A percentile compares a stretch with the other conserved stretches of the same genome.
These are phyloP conservation scores for Onygena corvina DNA, from an alignment of 2,329 filamentous ascomycete genomes.

Conservation along the genomic window DNA sequence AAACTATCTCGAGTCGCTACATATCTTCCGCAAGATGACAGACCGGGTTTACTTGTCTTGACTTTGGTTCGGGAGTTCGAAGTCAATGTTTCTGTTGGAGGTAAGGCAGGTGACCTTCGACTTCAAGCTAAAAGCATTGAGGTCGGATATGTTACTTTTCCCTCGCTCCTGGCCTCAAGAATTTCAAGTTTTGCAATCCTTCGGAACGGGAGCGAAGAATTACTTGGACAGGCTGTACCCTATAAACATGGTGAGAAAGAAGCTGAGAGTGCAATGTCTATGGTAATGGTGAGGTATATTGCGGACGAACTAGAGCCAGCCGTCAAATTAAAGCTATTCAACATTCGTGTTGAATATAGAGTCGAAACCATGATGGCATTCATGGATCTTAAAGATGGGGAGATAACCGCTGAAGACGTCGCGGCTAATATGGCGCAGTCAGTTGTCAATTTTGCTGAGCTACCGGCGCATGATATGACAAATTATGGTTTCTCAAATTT, in stretches of 20 bases:
- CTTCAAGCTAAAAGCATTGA: constrained; percentile 53
- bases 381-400: constrained; percentile 56
- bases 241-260: constrained; percentile 21
- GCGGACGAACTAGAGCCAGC: constrained; percentile 89
- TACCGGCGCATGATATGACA: constrained; percentile 25
- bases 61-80: constrained; percentile 53
- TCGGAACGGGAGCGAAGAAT: constrained; percentile 56
- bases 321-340: constrained; percentile 75
- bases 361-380: constrained; percentile 73
- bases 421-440: constrained; percentile 66
- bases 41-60: constrained; percentile 73
- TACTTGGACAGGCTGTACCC: constrained; percentile 53
- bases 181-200: constrained; percentile 50
- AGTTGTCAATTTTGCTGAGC: constrained; percentile 61
- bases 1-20: constrained; percentile 81
- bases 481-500: constrained; percentile 11
- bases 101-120: constrained; percentile 54
- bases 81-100: constrained; percentile 51
- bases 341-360: constrained; percentile 76
- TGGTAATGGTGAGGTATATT: constrained; percentile 79
- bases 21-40: constrained; percentile 89
- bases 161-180: constrained; percentile 68
- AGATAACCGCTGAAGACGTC: constrained; percentile 58
- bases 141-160: constrained; percentile 69
- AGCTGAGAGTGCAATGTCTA: constrained; percentile 35